Percentiles rank a stretch among this genome's conserved stretches.
Evolutionary conservation across 1,139 yeast genomes (phyloP).

Genomic region (Blastobotrys indianensis): DNA sequence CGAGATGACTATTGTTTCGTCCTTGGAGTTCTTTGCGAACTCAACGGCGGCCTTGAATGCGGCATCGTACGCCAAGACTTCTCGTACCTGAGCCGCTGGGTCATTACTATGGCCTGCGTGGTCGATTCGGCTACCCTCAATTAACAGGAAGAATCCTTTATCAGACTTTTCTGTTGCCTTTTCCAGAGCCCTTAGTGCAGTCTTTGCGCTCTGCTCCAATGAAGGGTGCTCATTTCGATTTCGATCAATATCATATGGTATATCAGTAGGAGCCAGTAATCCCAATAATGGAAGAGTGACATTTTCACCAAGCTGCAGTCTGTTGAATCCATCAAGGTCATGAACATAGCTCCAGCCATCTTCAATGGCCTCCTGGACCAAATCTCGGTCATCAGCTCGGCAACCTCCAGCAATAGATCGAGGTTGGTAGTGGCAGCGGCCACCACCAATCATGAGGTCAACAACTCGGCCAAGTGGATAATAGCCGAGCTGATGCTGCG

Average conservation of each 20-base stretch:
- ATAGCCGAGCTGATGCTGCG: conserved; percentile 76
- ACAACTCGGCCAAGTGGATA: conserved; percentile 71
- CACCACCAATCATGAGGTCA: conserved; percentile 85
- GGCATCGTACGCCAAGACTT: conserved; percentile 68
- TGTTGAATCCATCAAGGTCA: conserved; percentile 51
- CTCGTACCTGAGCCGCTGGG: conserved; percentile 80
- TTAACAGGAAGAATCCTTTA: conserved; percentile 70
- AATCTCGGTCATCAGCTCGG: conserved; percentile 58
- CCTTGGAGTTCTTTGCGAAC: conserved; percentile 56
- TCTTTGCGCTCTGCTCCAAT: conserved; percentile 62
- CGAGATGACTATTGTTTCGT: conserved; percentile 66
- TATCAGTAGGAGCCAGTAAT: conserved; percentile 61
- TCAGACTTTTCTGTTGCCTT: conserved; percentile 63
- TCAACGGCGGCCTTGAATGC: conserved; percentile 66
- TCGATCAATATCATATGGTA: conserved; percentile 78
- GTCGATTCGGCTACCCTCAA: conserved; percentile 87
- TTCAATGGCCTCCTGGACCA: conserved; percentile 52
- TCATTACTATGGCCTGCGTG: conserved; percentile 90
- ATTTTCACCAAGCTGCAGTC: conserved; percentile 49
- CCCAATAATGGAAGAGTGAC: conserved; percentile 67
- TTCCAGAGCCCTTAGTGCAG: conserved; percentile 60
- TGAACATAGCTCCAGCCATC: conserved; percentile 66
- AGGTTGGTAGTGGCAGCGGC: conserved; percentile 65
- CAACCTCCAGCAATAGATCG: conserved; percentile 53
- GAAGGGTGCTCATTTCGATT: conserved; percentile 56